Conservation (phyloP, 2,329 filamentous ascomycete species). For the Fusarium sp. region DNA sequence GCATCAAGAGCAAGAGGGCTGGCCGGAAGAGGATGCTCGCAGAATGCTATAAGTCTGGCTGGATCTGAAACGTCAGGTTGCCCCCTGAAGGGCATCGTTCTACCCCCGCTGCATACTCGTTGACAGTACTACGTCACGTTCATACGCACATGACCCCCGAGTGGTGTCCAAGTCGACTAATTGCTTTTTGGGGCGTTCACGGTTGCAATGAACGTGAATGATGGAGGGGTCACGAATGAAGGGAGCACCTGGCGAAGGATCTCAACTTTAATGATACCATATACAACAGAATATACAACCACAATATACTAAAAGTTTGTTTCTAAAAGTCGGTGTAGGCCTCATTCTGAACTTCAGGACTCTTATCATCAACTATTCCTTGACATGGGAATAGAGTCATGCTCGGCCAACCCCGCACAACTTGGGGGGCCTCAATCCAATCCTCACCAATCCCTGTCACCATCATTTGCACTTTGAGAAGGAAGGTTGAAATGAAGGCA, state of each 20-base stretch:
- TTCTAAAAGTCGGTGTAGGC: background rate
- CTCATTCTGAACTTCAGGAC: background rate
- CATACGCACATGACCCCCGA: background rate
- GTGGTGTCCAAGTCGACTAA: background rate
- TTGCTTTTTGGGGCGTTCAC: background rate
- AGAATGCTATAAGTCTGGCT: conserved; percentile 46
- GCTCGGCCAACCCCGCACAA: background rate
- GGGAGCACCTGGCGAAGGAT: background rate
- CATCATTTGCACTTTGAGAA: background rate
- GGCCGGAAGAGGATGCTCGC: conserved; percentile 49
- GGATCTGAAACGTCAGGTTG: conserved; percentile 37
- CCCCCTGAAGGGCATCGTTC: background rate
- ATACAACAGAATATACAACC: background rate
- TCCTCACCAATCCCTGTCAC: background rate
- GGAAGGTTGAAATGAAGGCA: background rate
- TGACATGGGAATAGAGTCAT: background rate
- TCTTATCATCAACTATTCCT: background rate
- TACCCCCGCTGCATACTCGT: background rate
- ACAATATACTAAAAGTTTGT: background rate
- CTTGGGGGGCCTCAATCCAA: background rate
- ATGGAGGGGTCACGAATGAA: background rate
- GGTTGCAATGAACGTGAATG: background rate
- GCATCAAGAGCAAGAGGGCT: conserved; percentile 43
- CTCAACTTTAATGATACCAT: background rate
- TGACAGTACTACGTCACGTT: background rate